Percentiles rank a stretch among this genome's conserved stretches.
phyloP scores from a whole-genome alignment of 345 rosid species.

The Bretschneidera sinensis region DNA sequence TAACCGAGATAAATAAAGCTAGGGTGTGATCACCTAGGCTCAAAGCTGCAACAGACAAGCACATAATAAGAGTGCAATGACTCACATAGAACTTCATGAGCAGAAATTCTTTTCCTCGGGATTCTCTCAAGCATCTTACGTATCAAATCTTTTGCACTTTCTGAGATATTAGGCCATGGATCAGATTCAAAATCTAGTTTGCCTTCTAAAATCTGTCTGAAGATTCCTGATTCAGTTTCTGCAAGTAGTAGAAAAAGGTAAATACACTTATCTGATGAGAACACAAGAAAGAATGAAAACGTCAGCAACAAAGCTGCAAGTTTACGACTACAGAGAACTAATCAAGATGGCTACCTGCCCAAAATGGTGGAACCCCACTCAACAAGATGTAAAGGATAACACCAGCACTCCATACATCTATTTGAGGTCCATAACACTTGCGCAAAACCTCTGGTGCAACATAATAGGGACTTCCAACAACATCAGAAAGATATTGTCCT shows the following conservation, averaged over 20 bases:
- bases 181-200: slow-evolving; percentile 81
- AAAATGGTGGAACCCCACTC: slow-evolving; percentile 94
- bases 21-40: background rate
- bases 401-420: slow-evolving; percentile 96
- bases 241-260: slow-evolving; percentile 17
- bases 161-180: slow-evolving; percentile 94
- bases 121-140: slow-evolving; percentile 84
- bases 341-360: slow-evolving; percentile 59
- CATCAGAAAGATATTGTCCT: slow-evolving; percentile 81
- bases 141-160: slow-evolving; percentile 83
- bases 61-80: slow-evolving; percentile 15
- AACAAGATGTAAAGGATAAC: slow-evolving; percentile 93
- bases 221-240: slow-evolving; percentile 98
- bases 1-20: background rate
- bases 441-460: slow-evolving; percentile 97
- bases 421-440: slow-evolving; percentile 83
- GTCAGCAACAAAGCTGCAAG: background rate
- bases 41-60: background rate
- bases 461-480: slow-evolving; percentile 96
- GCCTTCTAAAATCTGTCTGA: slow-evolving; percentile 81
- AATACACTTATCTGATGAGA: background rate
- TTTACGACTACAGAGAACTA: background rate
- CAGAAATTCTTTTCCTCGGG: slow-evolving; percentile 74
- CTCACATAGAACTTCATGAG: slow-evolving; percentile 89
- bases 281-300: background rate